Conservation (phyloP, 2,329 filamentous ascomycete genomes). For the Colletotrichum magnum region DNA sequence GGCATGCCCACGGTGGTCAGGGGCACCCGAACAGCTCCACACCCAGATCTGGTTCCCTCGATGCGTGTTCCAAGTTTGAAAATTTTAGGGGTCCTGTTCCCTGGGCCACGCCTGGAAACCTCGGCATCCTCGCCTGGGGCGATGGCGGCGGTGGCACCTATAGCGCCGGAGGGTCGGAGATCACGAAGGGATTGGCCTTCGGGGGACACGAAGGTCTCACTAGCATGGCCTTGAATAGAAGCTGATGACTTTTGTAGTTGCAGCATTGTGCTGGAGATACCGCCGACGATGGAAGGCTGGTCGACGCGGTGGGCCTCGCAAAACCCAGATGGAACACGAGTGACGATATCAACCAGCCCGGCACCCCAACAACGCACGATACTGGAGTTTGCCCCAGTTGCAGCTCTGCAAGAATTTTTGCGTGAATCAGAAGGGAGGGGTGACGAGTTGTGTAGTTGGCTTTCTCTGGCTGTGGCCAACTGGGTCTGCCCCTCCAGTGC, state of each 20-base stretch:
- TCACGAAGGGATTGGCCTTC: not conserved
- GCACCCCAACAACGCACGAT: not conserved
- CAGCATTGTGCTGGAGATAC: not conserved
- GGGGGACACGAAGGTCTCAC: conserved; percentile 5
- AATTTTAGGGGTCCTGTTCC: conserved; percentile 35
- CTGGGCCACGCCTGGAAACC: conserved; percentile 9
- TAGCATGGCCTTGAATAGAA: not conserved
- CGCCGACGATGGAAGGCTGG: conserved; percentile 23
- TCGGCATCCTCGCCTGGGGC: conserved; percentile 31
- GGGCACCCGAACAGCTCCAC: conserved; percentile 7
- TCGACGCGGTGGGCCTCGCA: conserved; percentile 31
- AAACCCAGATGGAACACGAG: conserved; percentile 33
- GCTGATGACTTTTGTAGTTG: conserved; percentile 6
- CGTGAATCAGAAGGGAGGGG: conserved; percentile 9
- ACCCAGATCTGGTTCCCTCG: conserved; percentile 30
- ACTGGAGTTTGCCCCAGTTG: not conserved
- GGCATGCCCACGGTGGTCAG: not conserved
- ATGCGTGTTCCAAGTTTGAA: conserved; percentile 37
- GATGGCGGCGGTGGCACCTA: not conserved
- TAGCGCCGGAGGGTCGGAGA: not conserved
- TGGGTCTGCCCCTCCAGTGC: not conserved
- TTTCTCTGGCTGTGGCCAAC: not conserved
- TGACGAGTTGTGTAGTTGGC: not conserved
- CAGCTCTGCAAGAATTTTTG: not conserved
- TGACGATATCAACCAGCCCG: conserved; percentile 26